A percentile compares a stretch with the other conserved stretches of the same genome.
Evolutionary conservation across 1,284 basidiomycete genomes (phyloP).

Genomic region (Schizopora paradoxa): DNA sequence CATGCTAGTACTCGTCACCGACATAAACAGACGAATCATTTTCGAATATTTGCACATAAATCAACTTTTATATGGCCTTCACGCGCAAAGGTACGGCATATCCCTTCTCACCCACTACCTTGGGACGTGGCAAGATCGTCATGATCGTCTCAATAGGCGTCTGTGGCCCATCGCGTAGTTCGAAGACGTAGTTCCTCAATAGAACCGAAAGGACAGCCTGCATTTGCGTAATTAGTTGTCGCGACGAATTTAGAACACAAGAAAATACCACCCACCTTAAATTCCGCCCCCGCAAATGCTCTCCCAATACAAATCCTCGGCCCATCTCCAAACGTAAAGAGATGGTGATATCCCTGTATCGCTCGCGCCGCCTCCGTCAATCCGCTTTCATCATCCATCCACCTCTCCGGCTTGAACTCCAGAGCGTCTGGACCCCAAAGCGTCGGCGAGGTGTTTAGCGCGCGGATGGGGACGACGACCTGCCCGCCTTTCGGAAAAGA

Average conservation of each 20-base stretch:
- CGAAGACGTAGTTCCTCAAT: slow-evolving; percentile 22
- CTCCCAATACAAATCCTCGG: slow-evolving; percentile 17
- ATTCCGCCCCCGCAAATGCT: slow-evolving; percentile 15
- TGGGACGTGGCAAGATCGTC: slow-evolving; percentile 15
- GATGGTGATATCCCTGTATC: slow-evolving; percentile 14
- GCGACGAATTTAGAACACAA: too few species aligned
- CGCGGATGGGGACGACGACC: slow-evolving; percentile 14
- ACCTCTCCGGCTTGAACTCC: slow-evolving; percentile 18
- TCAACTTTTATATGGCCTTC: too few species aligned
- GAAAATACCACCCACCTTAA: slow-evolving; percentile 11
- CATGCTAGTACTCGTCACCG: too few species aligned
- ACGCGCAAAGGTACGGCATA: slow-evolving; percentile 17
- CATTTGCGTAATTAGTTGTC: too few species aligned
- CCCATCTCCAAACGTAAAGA: slow-evolving; percentile 15
- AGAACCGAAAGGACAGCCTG: slow-evolving; percentile 18
- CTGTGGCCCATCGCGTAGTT: slow-evolving; percentile 20
- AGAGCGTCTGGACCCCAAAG: slow-evolving; percentile 17
- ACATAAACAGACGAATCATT: too few species aligned
- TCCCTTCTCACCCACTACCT: slow-evolving; percentile 15
- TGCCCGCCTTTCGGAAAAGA: neutral
- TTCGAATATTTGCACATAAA: too few species aligned
- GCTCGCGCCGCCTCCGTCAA: slow-evolving; percentile 9
- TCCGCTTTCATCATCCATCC: slow-evolving; percentile 11
- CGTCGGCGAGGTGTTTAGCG: slow-evolving; percentile 10
- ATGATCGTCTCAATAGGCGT: slow-evolving; percentile 19